Conservation (phyloP, 305 asterid genomes). For the Solanum hybrid region DNA sequence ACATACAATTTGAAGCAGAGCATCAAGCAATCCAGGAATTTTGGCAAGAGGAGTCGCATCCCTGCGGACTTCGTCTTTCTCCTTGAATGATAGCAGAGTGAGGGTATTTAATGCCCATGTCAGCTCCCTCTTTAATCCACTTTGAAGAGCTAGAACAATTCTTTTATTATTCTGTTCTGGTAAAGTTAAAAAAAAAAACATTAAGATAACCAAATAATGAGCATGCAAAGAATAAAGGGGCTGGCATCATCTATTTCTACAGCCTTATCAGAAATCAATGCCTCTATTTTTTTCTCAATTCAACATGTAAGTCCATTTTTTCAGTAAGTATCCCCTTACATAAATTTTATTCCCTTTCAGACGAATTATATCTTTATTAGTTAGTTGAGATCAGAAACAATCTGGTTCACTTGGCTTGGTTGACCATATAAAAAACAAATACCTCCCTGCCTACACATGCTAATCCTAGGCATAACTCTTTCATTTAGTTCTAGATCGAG, state of each 20-base stretch:
- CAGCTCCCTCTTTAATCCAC: slow-evolving; percentile 92
- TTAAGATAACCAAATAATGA: neutral
- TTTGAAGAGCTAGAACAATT: slow-evolving; percentile 91
- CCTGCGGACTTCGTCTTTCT: slow-evolving; percentile 85
- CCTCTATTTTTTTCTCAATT: neutral
- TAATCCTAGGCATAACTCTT: neutral
- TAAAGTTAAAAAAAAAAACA: neutral
- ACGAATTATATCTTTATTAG: neutral
- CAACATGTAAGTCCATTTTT: neutral
- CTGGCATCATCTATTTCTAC: slow-evolving; percentile 1
- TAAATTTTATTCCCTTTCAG: neutral
- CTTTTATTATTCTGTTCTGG: slow-evolving; percentile 92
- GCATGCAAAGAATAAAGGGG: neutral
- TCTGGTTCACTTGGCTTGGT: neutral
- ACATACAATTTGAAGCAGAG: slow-evolving; percentile 89
- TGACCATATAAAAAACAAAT: neutral
- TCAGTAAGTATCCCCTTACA: neutral
- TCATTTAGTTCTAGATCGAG: neutral
- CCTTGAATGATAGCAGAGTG: slow-evolving; percentile 87
- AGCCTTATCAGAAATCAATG: neutral
- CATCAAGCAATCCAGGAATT: slow-evolving; percentile 91
- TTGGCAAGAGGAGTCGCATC: slow-evolving; percentile 93
- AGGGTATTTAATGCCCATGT: slow-evolving; percentile 93
- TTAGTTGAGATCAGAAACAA: neutral
- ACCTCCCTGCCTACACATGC: neutral